Percentiles rank a stretch among this genome's conserved stretches.
These are phyloP conservation scores for Penicillium roqueforti DNA, from an alignment of 495 filamentous ascomycete genomes.

Conservation along the genomic window DNA sequence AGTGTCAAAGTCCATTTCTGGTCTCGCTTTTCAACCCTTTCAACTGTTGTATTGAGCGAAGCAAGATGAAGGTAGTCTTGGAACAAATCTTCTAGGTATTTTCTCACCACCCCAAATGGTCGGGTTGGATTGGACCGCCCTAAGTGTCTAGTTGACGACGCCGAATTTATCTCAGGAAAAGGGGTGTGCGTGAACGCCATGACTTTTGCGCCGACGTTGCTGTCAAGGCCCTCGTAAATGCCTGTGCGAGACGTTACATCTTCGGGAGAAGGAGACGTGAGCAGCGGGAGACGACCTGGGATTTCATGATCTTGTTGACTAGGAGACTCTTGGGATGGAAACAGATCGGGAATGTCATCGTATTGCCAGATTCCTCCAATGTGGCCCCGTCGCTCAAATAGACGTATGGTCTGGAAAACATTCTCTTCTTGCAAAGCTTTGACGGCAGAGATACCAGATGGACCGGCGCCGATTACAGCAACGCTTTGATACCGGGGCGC, in stretches of 20 bases:
- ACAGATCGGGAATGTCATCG: conserved; percentile 20
- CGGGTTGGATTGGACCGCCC: conserved; percentile 23
- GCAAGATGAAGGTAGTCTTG: conserved; percentile 20
- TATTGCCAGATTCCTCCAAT: conserved; percentile 48
- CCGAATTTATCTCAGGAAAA: conserved; percentile 23
- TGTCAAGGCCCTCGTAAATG: conserved; percentile 26
- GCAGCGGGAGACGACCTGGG: conserved; percentile 13
- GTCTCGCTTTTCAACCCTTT: conserved; percentile 22
- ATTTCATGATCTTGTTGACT: not conserved
- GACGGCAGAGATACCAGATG: conserved; percentile 49
- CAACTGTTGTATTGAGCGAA: conserved; percentile 28
- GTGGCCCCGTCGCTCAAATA: conserved; percentile 50
- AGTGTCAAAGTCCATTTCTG: conserved; percentile 23
- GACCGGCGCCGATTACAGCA: conserved; percentile 52
- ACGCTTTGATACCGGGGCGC: conserved; percentile 27
- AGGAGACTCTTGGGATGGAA: conserved; percentile 1
- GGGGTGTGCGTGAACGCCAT: conserved; percentile 31
- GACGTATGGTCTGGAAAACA: conserved; percentile 45
- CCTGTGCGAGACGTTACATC: conserved; percentile 24
- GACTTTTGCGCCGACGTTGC: conserved; percentile 27
- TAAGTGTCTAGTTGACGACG: conserved; percentile 17
- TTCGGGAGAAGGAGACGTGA: conserved; percentile 17
- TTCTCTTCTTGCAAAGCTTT: conserved; percentile 50
- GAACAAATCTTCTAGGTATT: conserved; percentile 26
- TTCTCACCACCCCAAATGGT: conserved; percentile 23